A percentile compares a stretch with the other conserved stretches of the same genome.
These are phyloP conservation scores for Neonectria hederae DNA, from an alignment of 2,329 filamentous ascomycete genomes.

Conservation along the genomic window DNA sequence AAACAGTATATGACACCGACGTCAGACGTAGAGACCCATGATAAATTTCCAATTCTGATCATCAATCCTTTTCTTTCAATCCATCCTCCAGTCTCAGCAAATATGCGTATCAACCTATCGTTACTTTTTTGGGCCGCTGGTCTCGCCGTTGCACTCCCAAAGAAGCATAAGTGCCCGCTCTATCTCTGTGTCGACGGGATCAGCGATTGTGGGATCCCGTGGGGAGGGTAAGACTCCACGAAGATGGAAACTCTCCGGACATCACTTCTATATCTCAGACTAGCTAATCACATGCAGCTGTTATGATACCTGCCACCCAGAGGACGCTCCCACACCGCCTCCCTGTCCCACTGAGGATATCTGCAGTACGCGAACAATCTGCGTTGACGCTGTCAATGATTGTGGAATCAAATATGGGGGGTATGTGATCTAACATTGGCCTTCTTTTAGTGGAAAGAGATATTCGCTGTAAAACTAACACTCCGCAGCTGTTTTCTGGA, in stretches of 20 bases:
- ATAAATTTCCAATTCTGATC: background rate
- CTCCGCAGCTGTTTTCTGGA: conserved; percentile 36
- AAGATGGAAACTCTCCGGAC: background rate
- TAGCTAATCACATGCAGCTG: conserved; percentile 37
- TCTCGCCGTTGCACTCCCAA: conserved; percentile 19
- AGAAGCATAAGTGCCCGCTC: conserved; percentile 4
- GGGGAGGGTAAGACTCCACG: conserved; percentile 40
- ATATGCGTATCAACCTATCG: conserved; percentile 25
- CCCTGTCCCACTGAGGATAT: conserved; percentile 29
- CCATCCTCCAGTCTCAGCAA: background rate
- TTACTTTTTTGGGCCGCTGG: conserved; percentile 19
- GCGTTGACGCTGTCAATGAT: conserved; percentile 36
- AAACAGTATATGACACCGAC: background rate
- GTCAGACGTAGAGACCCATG: background rate
- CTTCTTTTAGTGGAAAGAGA: too few relatives aligned
- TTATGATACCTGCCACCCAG: conserved; percentile 42
- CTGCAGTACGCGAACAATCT: conserved; percentile 41
- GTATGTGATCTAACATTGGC: conserved; percentile 21
- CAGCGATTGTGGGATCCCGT: conserved; percentile 41
- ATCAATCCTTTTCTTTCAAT: background rate
- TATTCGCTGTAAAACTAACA: background rate
- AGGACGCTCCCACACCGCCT: conserved; percentile 34
- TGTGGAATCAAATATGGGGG: conserved; percentile 40
- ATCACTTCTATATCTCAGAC: background rate
- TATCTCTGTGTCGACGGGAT: conserved; percentile 42